phyloP scores from a whole-genome alignment of 495 filamentous ascomycete species.

The Talaromyces liani region DNA sequence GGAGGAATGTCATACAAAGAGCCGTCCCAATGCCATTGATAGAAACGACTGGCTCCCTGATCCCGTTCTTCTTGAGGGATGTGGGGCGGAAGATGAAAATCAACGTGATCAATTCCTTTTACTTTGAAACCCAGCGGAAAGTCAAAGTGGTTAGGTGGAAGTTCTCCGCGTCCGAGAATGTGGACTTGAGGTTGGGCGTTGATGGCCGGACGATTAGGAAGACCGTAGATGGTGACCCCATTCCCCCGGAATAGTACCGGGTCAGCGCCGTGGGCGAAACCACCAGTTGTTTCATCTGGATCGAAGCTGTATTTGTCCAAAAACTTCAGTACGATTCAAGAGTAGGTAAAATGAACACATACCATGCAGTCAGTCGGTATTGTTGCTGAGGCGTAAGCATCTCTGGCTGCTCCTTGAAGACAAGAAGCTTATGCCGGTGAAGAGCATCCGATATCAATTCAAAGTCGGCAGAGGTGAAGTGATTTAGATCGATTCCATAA shows the following conservation, averaged over 20 bases:
- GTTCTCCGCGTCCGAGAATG: conserved; percentile 21
- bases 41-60: conserved; percentile 18
- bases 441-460: conserved; percentile 19
- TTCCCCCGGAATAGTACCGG: conserved; percentile 15
- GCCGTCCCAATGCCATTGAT: conserved; percentile 26
- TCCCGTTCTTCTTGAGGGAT: conserved; percentile 19
- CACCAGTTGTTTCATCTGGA: conserved; percentile 17
- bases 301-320: conserved; percentile 9
- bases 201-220: conserved; percentile 19
- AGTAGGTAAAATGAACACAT: not conserved
- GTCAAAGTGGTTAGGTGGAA: conserved; percentile 18
- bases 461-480: conserved; percentile 21
- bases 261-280: conserved; percentile 20
- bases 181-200: conserved; percentile 18
- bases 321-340: not conserved
- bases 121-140: conserved; percentile 24
- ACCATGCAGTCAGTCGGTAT: conserved; percentile 19
- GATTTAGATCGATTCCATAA: conserved; percentile 24
- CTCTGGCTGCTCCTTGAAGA: conserved; percentile 25
- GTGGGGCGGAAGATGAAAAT: conserved; percentile 22
- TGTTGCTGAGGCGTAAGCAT: conserved; percentile 25
- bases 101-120: conserved; percentile 20
- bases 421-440: conserved; percentile 21
- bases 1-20: conserved; percentile 19
- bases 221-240: conserved; percentile 18